Conservation (phyloP, 306 rosid species). For the Hylodesmum podocarpum region DNA sequence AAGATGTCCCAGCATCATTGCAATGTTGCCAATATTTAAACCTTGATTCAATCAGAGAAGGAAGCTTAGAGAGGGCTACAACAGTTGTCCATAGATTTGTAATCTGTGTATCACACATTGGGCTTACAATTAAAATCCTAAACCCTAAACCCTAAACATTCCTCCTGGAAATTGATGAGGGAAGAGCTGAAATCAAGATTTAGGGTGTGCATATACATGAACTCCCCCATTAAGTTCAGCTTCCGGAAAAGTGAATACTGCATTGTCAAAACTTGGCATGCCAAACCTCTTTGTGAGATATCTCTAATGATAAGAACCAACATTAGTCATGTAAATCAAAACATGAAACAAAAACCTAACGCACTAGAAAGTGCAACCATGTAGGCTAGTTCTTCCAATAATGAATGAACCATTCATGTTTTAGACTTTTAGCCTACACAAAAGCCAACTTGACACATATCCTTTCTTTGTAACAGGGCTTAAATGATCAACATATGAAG, state of each 20-base stretch:
- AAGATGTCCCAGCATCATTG: conserved; percentile 53
- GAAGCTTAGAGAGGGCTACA: conserved; percentile 76
- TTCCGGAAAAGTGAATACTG: conserved; percentile 67
- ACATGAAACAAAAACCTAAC: conserved; percentile 5
- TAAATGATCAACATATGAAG: conserved; percentile 39
- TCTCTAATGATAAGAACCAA: conserved; percentile 50
- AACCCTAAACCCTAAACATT: too few relatives aligned
- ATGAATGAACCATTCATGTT: conserved; percentile 18
- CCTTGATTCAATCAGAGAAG: conserved; percentile 71
- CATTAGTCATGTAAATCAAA: conserved; percentile 25
- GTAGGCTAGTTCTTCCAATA: conserved; percentile 27
- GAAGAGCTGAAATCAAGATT: conserved; percentile 75
- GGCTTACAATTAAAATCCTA: too few relatives aligned
- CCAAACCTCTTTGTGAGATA: conserved; percentile 67
- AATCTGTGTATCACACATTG: conserved; percentile 78
- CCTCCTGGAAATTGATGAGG: conserved; percentile 63
- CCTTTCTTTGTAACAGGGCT: conserved; percentile 40
- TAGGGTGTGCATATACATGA: conserved; percentile 64
- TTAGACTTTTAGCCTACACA: conserved; percentile 9
- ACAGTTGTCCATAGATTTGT: conserved; percentile 86
- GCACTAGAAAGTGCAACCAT: conserved; percentile 20
- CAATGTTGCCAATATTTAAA: conserved; percentile 71
- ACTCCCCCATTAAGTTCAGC: conserved; percentile 72
- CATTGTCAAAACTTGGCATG: conserved; percentile 68
- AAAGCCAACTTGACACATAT: conserved; percentile 17